Evolutionary conservation across 495 filamentous ascomycete species (phyloP), one percentile per base, ranked within the genome.

Genomic region (Talaromyces ruber): DNA sequence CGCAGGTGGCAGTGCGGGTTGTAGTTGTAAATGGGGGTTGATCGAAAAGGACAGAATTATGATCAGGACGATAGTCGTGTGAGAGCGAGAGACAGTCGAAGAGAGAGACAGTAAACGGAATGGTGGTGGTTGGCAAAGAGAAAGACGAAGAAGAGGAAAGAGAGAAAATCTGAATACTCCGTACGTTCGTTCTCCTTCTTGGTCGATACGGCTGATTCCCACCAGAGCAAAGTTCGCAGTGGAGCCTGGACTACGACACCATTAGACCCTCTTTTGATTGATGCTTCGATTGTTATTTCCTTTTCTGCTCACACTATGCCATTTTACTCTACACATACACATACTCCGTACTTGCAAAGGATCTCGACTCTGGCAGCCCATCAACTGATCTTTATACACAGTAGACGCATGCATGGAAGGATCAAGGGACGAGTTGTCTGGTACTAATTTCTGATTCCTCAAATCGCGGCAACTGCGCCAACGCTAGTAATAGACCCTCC

Each of bases 1-100:
- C 54, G 54, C 54, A 57, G 54, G 54, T 57, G 54, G 54, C 54
- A 57, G 28, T 57, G 54, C 53, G 53, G 21, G 29, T 32, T 53
- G 50, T 53, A 26, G 4, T 53, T 22, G 50, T 24, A 24, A 12
- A 24, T 53, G 50, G 6, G 22, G 9, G 22, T 47, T 47, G 51
- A 54, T 14, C 22, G 51, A 26, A 6, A 28, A 28, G 3, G 7
- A 54, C 1, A 11, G 5, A 54, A 28, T 14, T 16, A n/a, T 21
- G 4, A 21, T 47, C 39, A 6, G 39, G n/a, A 11, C 6, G 25
- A 24, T 22, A 24, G 12, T 26, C 51, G 51, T 26, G 22, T 26
- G 51, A 16, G 51, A 54, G 28, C 9, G 51, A 54, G 11, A 54
- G 58, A 43, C 30, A 54, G 58, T 52, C 25, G 24, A 29, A 60